These are phyloP conservation scores for Penicillium sp. DNA, from an alignment of 2,329 filamentous ascomycete species.

Conservation along the genomic window DNA sequence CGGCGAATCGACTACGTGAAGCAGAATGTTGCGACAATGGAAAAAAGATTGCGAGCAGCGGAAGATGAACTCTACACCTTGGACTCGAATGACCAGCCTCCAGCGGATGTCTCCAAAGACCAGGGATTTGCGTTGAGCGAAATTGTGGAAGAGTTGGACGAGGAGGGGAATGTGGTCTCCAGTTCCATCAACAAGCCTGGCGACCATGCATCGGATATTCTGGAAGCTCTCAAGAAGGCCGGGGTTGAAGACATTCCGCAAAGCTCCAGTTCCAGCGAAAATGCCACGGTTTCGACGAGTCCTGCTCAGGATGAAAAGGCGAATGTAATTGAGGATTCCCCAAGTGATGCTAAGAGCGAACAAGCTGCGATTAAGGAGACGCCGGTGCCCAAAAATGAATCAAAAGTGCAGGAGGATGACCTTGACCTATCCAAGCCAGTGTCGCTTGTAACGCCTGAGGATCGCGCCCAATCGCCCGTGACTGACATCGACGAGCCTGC, in stretches of 20 bases:
- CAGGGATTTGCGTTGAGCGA: slow-evolving; percentile 71
- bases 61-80: slow-evolving; percentile 62
- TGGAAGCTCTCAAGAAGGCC: slow-evolving; percentile 70
- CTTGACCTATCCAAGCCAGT: slow-evolving; percentile 14
- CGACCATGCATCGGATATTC: slow-evolving; percentile 59
- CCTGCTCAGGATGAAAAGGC: slow-evolving; percentile 1
- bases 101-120: slow-evolving; percentile 52
- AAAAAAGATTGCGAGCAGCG: slow-evolving; percentile 63
- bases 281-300: slow-evolving; percentile 8
- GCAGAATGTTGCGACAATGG: slow-evolving; percentile 68
- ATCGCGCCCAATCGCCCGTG: slow-evolving; percentile 41
- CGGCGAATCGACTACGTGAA: slow-evolving; percentile 84
- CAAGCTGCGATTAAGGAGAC: not conserved
- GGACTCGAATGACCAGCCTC: slow-evolving; percentile 54
- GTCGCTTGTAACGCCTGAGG: slow-evolving; percentile 18
- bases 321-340: not conserved
- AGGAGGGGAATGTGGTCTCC: slow-evolving; percentile 76
- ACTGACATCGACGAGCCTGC: slow-evolving; percentile 68
- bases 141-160: slow-evolving; percentile 87
- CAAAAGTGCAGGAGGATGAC: slow-evolving; percentile 2
- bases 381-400: slow-evolving; percentile 8
- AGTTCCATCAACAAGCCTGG: slow-evolving; percentile 62
- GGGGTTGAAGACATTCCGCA: slow-evolving; percentile 53
- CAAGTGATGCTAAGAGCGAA: not conserved
- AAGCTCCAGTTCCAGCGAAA: slow-evolving; percentile 9